These are phyloP conservation scores for Diospyros kaki DNA, from an alignment of 148 eudicot genomes.

Conservation along the genomic window DNA sequence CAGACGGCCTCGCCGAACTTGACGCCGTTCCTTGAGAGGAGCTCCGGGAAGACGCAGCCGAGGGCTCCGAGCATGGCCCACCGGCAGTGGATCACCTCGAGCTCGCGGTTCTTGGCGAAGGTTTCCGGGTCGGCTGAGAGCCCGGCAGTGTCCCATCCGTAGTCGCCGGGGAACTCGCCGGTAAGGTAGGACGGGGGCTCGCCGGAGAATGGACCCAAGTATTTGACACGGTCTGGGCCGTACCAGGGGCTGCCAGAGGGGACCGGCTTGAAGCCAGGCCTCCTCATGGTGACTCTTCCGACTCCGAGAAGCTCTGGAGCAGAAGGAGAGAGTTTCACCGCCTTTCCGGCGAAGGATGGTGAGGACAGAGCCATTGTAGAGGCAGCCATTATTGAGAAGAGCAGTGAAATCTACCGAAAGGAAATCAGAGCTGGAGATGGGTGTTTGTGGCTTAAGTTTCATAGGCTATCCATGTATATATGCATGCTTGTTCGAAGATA, in stretches of 20 bases:
- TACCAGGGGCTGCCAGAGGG: slow-evolving; percentile 37
- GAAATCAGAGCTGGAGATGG: not conserved
- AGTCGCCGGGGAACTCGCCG: slow-evolving; percentile 37
- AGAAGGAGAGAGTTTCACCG: slow-evolving; percentile 17
- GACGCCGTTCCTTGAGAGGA: too few relatives aligned
- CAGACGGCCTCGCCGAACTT: too few relatives aligned
- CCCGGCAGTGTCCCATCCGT: too few relatives aligned
- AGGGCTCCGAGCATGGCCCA: too few relatives aligned
- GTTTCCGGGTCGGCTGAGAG: slow-evolving; percentile 16
- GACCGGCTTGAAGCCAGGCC: slow-evolving; percentile 14
- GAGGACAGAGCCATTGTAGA: slow-evolving; percentile 40
- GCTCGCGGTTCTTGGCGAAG: too few relatives aligned
- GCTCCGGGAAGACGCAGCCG: too few relatives aligned
- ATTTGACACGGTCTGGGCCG: slow-evolving; percentile 39
- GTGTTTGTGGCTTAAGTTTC: slow-evolving; percentile 4
- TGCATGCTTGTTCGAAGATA: too few relatives aligned
- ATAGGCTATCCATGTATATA: not conserved
- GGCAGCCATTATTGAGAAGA: slow-evolving; percentile 22
- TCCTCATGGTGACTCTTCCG: slow-evolving; percentile 32
- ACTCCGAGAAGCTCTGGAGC: slow-evolving; percentile 17
- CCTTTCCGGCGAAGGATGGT: not conserved
- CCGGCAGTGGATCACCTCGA: too few relatives aligned
- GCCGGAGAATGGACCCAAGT: slow-evolving; percentile 22
- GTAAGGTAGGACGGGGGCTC: slow-evolving; percentile 30
- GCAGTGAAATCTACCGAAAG: not conserved